Evolutionary conservation across 257 asterid genomes (phyloP), one percentile per base, ranked within the genome.

Genomic region (Striga asiatica): DNA sequence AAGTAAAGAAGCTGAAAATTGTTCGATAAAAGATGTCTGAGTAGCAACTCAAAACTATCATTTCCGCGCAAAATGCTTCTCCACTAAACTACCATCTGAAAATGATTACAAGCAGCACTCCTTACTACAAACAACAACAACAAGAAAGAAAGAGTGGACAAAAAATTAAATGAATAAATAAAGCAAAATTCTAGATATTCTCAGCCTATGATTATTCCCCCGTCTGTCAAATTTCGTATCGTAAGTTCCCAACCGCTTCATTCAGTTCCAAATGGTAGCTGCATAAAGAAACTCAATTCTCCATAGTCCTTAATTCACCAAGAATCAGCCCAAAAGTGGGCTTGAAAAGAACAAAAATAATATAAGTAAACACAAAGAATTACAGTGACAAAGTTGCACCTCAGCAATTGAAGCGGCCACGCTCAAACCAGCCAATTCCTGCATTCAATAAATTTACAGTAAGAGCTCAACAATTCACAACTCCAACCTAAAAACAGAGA

Each of bases 381-480:
- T 14, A 28, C 50, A 17, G 13, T 25, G 11, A 5, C 31, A 12
- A 53, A 5, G 25, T 3, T 43, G 61, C 19, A 82, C 98, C 96
- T 91, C 95, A 1, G 93, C 94, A 42, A 91, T 81, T 28, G 96
- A 83, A 63, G 88, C 45, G 31, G 98, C 97, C 60, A 92, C 98
- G 50, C 98, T 92, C 83, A 92, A 67, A 54, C 98, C 98, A 78
- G 97, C 98, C 82, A 92, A 78, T 66, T 92, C 98, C 97, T 92
- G 71, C 66, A 78, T 39, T 62, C 53, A 46, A 46, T 7, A 57
- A 54, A 10, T 0, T 19, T n/a, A 55, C 47, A 58, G 51, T 34
- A 16, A 9, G 20, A 69, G 48, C 61, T 38, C 28, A 70, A 27
- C 47, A 47, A 56, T 53, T 27, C 63, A 27, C 47, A 47, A 56